A percentile compares a stretch with the other conserved stretches of the same genome.
Evolutionary conservation across 768 basidiomycete genomes (phyloP).

Genomic region (Suillus americanus): DNA sequence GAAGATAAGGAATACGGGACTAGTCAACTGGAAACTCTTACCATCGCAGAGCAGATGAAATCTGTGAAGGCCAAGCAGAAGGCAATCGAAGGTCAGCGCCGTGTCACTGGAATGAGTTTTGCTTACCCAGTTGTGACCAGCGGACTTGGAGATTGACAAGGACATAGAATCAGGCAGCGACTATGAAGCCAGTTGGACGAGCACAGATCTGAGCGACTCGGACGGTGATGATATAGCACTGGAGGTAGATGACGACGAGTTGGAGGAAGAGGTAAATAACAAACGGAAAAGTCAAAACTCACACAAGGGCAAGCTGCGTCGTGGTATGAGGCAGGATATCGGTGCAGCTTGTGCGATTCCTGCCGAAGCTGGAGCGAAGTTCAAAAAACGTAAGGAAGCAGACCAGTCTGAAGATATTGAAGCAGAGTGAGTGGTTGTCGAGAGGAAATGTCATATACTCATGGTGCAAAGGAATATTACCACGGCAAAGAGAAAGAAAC

Average conservation of each 20-base stretch:
- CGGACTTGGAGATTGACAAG: not conserved
- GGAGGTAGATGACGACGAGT: not conserved
- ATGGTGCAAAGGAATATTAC: not conserved
- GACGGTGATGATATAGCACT: not conserved
- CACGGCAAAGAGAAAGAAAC: not conserved
- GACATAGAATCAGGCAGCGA: not conserved
- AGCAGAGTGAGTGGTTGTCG: not conserved
- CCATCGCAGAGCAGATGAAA: not conserved
- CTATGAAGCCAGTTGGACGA: not conserved
- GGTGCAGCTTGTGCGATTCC: not conserved
- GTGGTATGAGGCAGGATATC: not conserved
- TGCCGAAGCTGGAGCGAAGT: not conserved
- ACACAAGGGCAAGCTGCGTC: not conserved
- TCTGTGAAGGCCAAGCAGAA: not conserved
- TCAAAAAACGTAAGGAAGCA: not conserved
- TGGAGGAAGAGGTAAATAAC: not conserved
- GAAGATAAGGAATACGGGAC: not conserved
- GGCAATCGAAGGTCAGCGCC: not conserved
- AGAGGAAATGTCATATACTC: not conserved
- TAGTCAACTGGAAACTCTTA: not conserved
- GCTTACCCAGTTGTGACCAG: not conserved
- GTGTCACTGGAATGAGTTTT: not conserved
- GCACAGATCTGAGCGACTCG: not conserved
- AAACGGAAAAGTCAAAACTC: not conserved
- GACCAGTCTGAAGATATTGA: not conserved